Base-by-base conservation (phyloP, 345 rosid species). In the Syzygium jambos region DNA sequence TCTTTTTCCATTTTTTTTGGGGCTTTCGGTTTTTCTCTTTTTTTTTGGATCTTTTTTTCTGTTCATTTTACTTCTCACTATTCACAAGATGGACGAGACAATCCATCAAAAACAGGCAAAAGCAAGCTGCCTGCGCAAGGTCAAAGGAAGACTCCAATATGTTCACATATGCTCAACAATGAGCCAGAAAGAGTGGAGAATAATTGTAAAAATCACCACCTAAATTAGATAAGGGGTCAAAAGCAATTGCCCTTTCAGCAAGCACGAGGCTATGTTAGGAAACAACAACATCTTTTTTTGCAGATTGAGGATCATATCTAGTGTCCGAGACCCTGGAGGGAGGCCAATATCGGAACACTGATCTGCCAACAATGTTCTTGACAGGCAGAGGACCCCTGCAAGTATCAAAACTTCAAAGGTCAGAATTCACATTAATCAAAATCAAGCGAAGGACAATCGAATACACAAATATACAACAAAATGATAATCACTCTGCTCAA, bases 381-480 rank as follows among this genome's bases (percentile, higher is more conserved):
- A 94, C 38, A 10, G 98, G 98, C 88, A 96, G 95, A 3, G 98
- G 98, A 91, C 98, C 98, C 98, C 98, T 96, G 93, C 84, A 86
- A 90, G n/a, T 46, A 56, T 49, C 7, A 86, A 51, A 85, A 65
- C 49, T 85, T 85, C 85, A 11, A 9, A 21, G 25, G 83, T 73
- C 57, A 86, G 46, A 14, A 86, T 54, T 61, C 53, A 0, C 2
- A 52, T 53, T 41, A 34, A 77, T 77, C 51, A 77, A 23, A 80
- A 12, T 38, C 55, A n/a, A 51, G 88, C 25, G 29, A 12, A 21
- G 12, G 19, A 78, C 12, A 80, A 14, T 51, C 19, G 3, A 13
- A 22, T 25, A 30, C n/a, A 17, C 15, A 19, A 51, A 4, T 8
- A 15, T 29, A 49, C 86, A 38, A 49, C 86, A n/a, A 73, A 38